Conservation (phyloP, 2,329 filamentous ascomycete genomes). For the Alternaria arborescens region DNA sequence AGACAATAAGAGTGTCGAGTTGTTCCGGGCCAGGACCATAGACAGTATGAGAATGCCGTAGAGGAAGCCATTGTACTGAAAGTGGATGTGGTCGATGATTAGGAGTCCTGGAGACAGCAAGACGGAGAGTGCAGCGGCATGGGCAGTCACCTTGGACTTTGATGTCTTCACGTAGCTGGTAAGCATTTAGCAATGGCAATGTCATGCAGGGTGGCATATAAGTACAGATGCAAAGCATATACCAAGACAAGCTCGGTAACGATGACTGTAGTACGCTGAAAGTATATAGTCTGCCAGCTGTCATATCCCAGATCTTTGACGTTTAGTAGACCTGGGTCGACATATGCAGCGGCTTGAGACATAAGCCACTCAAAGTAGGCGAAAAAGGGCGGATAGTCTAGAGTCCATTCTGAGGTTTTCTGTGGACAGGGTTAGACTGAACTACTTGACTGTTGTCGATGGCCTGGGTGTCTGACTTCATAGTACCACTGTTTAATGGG, state of each 20-base stretch:
- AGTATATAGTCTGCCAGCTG: conserved; percentile 93
- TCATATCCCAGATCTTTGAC: conserved; percentile 84
- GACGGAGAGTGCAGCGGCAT: conserved; percentile 87
- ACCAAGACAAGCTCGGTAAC: conserved; percentile 83
- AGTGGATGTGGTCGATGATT: conserved; percentile 98
- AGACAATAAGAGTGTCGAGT: conserved; percentile 77
- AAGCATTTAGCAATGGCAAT: conserved; percentile 19
- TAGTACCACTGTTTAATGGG: conserved; percentile 92
- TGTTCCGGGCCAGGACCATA: conserved; percentile 79
- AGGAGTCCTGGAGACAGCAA: conserved; percentile 90
- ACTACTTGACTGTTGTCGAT: not conserved
- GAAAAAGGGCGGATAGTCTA: conserved; percentile 98
- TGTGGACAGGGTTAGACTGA: conserved; percentile 41
- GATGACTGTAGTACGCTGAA: conserved; percentile 90
- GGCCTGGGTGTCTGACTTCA: conserved; percentile 63
- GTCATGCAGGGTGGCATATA: not conserved
- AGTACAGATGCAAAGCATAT: conserved; percentile 79
- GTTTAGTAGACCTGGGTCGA: conserved; percentile 82
- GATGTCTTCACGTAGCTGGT: conserved; percentile 77
- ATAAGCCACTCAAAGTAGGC: conserved; percentile 95
- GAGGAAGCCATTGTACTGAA: conserved; percentile 98
- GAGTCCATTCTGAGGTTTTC: conserved; percentile 98
- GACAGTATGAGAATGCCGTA: conserved; percentile 91
- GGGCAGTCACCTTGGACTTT: conserved; percentile 77
- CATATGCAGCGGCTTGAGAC: conserved; percentile 78